Evolutionary conservation across 495 filamentous ascomycete species (phyloP).

Genomic region (Tuber magnatum): DNA sequence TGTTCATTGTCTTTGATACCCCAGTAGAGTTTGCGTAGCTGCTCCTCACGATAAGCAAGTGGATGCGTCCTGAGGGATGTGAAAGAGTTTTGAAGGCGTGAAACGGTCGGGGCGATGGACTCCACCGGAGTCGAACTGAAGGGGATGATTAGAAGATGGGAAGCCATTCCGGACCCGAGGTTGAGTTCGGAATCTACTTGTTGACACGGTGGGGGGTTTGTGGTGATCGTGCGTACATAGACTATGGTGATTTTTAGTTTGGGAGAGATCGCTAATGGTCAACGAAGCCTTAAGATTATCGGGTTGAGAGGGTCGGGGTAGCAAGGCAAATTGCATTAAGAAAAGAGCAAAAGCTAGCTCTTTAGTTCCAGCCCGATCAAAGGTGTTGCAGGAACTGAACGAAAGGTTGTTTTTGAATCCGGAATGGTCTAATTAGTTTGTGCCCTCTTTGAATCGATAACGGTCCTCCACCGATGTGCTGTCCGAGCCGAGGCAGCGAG

Average conservation of each 20-base stretch:
- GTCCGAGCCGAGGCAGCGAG: neutral
- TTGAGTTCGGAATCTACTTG: neutral
- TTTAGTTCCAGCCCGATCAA: neutral
- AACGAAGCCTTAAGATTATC: neutral
- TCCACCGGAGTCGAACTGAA: constrained; percentile 25
- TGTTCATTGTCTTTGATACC: constrained; percentile 68
- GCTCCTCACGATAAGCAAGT: constrained; percentile 69
- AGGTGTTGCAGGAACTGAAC: neutral
- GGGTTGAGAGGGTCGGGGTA: neutral
- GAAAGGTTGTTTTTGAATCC: neutral
- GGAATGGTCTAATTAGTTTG: neutral
- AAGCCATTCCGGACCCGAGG: neutral
- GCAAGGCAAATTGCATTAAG: neutral
- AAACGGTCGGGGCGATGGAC: constrained; percentile 20
- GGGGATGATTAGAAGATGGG: constrained; percentile 1
- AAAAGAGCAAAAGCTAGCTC: neutral
- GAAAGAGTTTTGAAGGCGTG: constrained; percentile 20
- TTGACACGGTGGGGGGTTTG: neutral
- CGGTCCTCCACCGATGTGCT: neutral
- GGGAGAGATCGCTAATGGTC: neutral
- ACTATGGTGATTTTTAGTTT: neutral
- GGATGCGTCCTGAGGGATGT: constrained; percentile 64
- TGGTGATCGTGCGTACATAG: neutral
- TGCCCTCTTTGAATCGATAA: neutral
- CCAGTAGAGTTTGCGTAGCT: constrained; percentile 93